Base-by-base conservation (phyloP, 306 rosid species). In the Lablab purpureus region DNA sequence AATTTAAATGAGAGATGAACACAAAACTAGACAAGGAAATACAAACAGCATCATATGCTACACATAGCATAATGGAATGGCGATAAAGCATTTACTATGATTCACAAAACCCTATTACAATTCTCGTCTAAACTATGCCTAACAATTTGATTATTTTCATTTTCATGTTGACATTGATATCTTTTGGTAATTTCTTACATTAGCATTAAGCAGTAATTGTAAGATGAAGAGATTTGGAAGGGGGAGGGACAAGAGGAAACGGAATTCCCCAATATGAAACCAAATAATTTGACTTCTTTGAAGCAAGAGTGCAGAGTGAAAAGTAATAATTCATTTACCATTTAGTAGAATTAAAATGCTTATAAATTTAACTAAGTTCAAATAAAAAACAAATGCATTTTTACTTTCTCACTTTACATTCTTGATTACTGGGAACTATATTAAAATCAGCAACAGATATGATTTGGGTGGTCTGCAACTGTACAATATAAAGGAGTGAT, bases 71-170 rank as follows among this genome's bases (percentile, higher is more conserved):
- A 21, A 59, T 41, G 36, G 45, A 56, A 56, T n/a, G 70, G 27
- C 10, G 14, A 22, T 15, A 15, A 63, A 64, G 71, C 58, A 52
- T 74, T 67, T 27, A 74, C 67, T 6, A 28, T 10, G 12, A 56
- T 0, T 62, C 21, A 82, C 54, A 51, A 23, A 74, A 10, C 21
- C 6, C 22, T 0, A 11, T 7, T 59, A 23, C 22, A 60, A 34
- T 74, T 58, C 21, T 32, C 67, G 27, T 77, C 19, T 18, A 50
- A 27, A 59, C 18, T 30, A 70, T 60, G 74, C 40, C 66, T 36
- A 21, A 47, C 18, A 25, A 66, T 65, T 74, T 14, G 27, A 54
- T 41, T 74, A 66, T 54, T 74, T 73, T 66, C 54, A 60, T 4
- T 40, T 67, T 27, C 37, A 78, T 23, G 21, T 41, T 54, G 12